Percentiles rank a stretch among this genome's conserved stretches.
These are phyloP conservation scores for Kwoniella newhampshirensis DNA, from an alignment of 768 basidiomycete species.

Conservation along the genomic window DNA sequence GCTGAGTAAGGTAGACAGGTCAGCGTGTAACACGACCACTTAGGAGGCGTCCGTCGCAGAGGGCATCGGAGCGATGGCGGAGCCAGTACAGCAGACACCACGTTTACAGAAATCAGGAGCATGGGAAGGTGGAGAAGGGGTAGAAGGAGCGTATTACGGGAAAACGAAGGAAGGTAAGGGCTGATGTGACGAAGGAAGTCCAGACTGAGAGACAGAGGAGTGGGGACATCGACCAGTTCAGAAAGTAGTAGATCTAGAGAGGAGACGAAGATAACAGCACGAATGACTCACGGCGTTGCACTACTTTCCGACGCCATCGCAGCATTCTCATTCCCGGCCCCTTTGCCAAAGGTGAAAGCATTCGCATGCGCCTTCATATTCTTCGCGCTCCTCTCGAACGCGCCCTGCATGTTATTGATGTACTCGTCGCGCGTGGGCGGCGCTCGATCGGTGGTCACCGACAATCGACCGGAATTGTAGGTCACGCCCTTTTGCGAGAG, in stretches of 20 bases:
- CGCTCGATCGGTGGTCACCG: constrained; percentile 32
- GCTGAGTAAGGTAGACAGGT: constrained; percentile 8
- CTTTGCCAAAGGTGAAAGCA: constrained; percentile 30
- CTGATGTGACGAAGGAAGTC: too few species aligned
- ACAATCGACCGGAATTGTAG: constrained; percentile 27
- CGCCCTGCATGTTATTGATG: constrained; percentile 35
- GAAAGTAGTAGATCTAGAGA: too few species aligned
- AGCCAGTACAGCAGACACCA: too few species aligned
- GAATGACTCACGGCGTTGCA: constrained; percentile 24
- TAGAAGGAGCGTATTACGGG: too few species aligned
- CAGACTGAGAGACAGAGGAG: too few species aligned
- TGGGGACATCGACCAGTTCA: too few species aligned
- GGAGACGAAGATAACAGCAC: too few species aligned
- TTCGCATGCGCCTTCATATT: constrained; percentile 39
- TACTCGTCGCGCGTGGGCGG: constrained; percentile 41
- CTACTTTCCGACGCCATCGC: constrained; percentile 14
- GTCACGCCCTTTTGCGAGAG: constrained; percentile 30
- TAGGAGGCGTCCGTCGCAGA: too few species aligned
- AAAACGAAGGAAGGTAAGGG: too few species aligned
- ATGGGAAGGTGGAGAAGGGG: too few species aligned
- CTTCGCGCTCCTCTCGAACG: constrained; percentile 39
- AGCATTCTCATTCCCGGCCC: not conserved
- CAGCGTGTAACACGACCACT: constrained; percentile 3
- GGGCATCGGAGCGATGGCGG: too few species aligned
- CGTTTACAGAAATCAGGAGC: too few species aligned